These are phyloP conservation scores for Proteromonas lacertae DNA, from an alignment of 352 stramenopile species.

Conservation along the genomic window DNA sequence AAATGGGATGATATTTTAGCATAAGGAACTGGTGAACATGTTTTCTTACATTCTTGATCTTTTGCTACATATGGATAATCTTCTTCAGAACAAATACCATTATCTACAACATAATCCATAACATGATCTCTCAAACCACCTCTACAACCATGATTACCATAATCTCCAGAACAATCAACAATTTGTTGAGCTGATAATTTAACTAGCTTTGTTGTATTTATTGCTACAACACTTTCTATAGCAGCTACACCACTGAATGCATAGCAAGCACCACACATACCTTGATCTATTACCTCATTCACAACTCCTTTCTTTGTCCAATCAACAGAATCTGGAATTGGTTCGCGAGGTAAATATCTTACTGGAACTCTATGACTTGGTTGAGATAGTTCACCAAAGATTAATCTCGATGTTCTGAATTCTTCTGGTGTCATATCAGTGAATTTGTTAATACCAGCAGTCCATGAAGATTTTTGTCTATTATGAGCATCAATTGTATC, in stretches of 20 bases:
- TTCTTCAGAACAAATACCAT: slow-evolving; percentile 43
- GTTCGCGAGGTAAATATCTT: no score
- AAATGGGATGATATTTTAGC: slow-evolving; percentile 27
- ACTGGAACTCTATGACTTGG: no score
- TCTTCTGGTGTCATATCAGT: neutral
- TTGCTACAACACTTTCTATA: slow-evolving; percentile 21
- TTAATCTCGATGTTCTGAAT: no score
- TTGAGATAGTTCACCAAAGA: no score
- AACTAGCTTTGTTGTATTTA: slow-evolving; percentile 15
- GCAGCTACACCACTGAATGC: slow-evolving; percentile 19
- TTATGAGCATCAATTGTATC: neutral
- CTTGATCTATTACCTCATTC: slow-evolving; percentile 22
- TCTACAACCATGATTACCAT: slow-evolving; percentile 31
- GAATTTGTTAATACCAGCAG: neutral
- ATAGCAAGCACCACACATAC: slow-evolving; percentile 23
- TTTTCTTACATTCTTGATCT: no score
- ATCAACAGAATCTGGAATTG: slow-evolving; percentile 23
- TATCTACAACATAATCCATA: slow-evolving; percentile 17
- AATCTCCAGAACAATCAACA: slow-evolving; percentile 20
- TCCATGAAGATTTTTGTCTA: neutral
- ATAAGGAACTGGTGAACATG: no score
- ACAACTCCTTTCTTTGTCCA: slow-evolving; percentile 16
- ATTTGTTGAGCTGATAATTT: slow-evolving; percentile 20
- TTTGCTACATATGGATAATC: slow-evolving; percentile 67
- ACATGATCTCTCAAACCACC: slow-evolving; percentile 20